Evolutionary conservation across 106 monocot species (phyloP).

Genomic region (Agapanthus africanus): DNA sequence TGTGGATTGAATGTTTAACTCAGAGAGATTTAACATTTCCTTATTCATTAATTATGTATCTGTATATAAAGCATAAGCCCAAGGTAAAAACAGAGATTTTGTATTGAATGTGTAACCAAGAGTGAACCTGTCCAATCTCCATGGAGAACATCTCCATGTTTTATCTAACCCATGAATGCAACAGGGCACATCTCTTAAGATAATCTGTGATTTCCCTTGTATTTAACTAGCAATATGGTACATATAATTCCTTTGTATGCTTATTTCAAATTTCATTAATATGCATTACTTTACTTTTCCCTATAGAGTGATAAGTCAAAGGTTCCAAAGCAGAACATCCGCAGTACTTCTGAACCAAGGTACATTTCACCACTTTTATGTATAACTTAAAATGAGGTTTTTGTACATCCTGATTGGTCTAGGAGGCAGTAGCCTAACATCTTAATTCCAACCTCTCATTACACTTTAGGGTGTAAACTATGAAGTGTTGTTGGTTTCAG

Average conservation of each 20-base stretch:
- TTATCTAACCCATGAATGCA: not conserved
- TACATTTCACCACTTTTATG: not conserved
- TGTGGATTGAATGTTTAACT: too few species aligned
- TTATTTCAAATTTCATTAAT: not conserved
- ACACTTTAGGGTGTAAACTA: not conserved
- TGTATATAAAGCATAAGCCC: not conserved
- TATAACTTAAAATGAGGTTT: not conserved
- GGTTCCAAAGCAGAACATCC: slow-evolving; percentile 6
- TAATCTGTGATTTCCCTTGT: not conserved
- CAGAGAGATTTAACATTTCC: too few species aligned
- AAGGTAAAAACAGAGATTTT: not conserved
- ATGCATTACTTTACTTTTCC: not conserved
- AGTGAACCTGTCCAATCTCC: not conserved
- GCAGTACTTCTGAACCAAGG: slow-evolving; percentile 3
- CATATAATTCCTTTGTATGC: not conserved
- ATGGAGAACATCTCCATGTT: not conserved
- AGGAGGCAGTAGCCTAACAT: not conserved
- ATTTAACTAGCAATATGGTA: not conserved
- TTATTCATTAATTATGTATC: not conserved
- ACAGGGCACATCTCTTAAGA: not conserved
- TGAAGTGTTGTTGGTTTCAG: not conserved
- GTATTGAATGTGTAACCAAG: not conserved
- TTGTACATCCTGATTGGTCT: not conserved
- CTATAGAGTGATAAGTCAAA: slow-evolving; percentile 4
- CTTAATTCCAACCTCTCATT: not conserved